Base-by-base conservation (phyloP, 768 basidiomycete species). In the Lepiota venenata region DNA sequence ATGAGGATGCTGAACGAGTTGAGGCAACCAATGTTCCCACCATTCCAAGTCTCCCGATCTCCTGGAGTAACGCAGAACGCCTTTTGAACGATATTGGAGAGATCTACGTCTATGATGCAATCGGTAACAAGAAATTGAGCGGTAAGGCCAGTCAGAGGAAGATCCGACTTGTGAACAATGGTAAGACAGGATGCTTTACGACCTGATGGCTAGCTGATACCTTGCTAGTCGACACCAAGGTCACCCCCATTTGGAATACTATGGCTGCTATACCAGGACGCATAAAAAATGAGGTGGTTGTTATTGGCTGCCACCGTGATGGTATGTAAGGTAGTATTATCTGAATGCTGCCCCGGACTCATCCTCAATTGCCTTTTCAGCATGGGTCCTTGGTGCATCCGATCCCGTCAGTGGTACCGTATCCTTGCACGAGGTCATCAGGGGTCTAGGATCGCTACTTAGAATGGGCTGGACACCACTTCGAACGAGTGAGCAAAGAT, bases 31-130 rank as follows among this genome's bases (percentile, higher is more conserved):
- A 86, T 60, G 79, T 87, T 36, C 89, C 91, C 2, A 67, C 64
- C 15, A 93, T 93, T 56, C 91, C 91, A 1, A 93, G 91, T 62
- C 69, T 98, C n/a, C 96, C 96, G 1, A 82, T 97, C 58, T 91
- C 88, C 0, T 95, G 91, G 86, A 71, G 76, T 43, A 96, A 94
- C 63, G 94, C 92, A 0, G 69, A 85, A 57, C 75, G 78, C 15
- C 71, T 94, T 7, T 71, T 93, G 8, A 74, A 80, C 54, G 81
- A 82, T 60, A 78, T 83, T 38, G 74, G 68, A 4, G 70, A 71
- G 14, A 58, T 76, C 21, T 68, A 75, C 45, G 39, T 58, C 3
- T 63, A 59, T 12, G 61, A 60, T 35, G 56, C 60, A 3, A 46
- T 59, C 38, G 73, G 71, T 16, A 66, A 65, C 42, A 68, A 61